Percentiles rank a stretch among this genome's conserved stretches.
Conservation (phyloP, 148 eudicot species). For the Talinum fruticosum region DNA sequence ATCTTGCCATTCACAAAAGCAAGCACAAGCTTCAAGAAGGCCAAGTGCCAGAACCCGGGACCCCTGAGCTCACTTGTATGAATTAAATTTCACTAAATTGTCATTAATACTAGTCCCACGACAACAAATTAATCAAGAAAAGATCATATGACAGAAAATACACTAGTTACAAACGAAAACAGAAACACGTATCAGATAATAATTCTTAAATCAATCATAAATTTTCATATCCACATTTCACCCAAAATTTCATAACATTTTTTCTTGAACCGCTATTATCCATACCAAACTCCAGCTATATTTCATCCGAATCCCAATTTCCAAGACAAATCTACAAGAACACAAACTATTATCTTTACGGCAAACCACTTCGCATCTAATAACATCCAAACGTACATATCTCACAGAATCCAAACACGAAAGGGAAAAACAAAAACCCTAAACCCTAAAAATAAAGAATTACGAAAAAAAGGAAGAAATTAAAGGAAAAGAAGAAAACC, state of each 20-base stretch:
- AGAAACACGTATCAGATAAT: neutral
- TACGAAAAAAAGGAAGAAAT: neutral
- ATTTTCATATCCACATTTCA: neutral
- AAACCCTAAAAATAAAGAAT: slow-evolving; percentile 1
- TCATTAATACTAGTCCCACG: neutral
- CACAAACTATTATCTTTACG: neutral
- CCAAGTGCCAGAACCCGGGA: neutral
- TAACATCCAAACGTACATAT: neutral
- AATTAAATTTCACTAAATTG: neutral
- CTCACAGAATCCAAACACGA: neutral
- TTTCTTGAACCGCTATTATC: neutral
- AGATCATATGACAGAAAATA: neutral
- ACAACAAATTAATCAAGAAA: neutral
- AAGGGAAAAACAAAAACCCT: neutral
- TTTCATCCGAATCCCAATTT: neutral
- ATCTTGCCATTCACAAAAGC: neutral
- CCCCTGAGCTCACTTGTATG: neutral
- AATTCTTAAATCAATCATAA: neutral
- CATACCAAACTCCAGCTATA: neutral
- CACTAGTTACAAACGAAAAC: neutral
- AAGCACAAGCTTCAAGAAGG: neutral
- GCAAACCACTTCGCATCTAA: neutral
- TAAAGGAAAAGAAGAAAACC: slow-evolving; percentile 20
- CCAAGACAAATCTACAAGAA: neutral
- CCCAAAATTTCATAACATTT: neutral